Percentiles rank a stretch among this genome's conserved stretches.
phyloP scores from a whole-genome alignment of 805 yeast genomes.

The Kockiozyma suomiensis region DNA sequence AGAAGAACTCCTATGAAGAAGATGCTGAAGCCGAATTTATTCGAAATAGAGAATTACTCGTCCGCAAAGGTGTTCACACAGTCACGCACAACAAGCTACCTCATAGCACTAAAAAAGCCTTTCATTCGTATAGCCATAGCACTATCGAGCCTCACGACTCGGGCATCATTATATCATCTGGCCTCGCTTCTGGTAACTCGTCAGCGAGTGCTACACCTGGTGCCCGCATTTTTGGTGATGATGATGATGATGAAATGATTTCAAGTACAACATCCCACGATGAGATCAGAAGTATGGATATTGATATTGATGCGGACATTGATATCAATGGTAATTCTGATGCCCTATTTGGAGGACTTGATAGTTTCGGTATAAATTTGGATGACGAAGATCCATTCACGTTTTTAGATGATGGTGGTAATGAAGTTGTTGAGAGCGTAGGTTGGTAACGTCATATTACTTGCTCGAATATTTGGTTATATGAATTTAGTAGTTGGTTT shows the following conservation, averaged over 20 bases:
- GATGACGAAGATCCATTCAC: slow-evolving; percentile 27
- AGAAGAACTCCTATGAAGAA: slow-evolving; percentile 30
- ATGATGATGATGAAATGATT: slow-evolving; percentile 30
- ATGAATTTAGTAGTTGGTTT: neutral
- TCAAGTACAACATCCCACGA: slow-evolving; percentile 27
- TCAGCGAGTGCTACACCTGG: slow-evolving; percentile 2
- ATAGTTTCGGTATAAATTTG: neutral
- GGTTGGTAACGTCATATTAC: slow-evolving; percentile 9
- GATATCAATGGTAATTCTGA: neutral
- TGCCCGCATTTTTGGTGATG: slow-evolving; percentile 11
- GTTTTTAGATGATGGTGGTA: slow-evolving; percentile 23
- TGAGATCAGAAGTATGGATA: slow-evolving; percentile 20
- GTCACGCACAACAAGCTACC: neutral
- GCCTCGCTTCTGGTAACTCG: slow-evolving; percentile 1
- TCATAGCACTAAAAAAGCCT: neutral
- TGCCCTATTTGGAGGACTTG: slow-evolving; percentile 4
- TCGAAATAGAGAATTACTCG: slow-evolving; percentile 24
- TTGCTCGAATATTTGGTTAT: neutral
- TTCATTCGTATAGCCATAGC: neutral
- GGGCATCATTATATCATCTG: slow-evolving; percentile 6
- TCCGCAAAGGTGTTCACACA: slow-evolving; percentile 17
- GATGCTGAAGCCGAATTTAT: slow-evolving; percentile 29
- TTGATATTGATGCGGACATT: slow-evolving; percentile 21
- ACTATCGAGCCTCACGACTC: slow-evolving; percentile 8
- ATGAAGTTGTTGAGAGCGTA: slow-evolving; percentile 24